Base-by-base conservation (phyloP, 2,329 filamentous ascomycete species). In the Trichoderma hamatum region DNA sequence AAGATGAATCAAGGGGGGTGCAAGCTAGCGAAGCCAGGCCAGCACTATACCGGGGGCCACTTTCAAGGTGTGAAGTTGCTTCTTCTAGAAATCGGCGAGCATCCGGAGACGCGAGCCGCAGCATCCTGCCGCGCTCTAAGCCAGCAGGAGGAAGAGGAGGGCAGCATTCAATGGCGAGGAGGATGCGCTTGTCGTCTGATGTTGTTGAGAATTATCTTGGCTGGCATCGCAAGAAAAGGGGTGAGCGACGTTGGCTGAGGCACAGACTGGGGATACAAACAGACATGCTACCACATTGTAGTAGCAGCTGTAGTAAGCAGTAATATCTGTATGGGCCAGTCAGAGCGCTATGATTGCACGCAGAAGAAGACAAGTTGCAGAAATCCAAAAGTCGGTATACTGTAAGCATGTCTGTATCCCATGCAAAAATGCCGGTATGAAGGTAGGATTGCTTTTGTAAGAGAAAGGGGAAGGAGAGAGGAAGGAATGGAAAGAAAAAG, bases 31-130 rank as follows among this genome's bases (percentile, higher is more conserved):
- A 67, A 46, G 21, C 63, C 54, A 67, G 65, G 21, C 63, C 54
- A 58, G 63, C 39, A 59, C 46, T 54, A 36, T 39, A 58, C 63
- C 51, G 62, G 62, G 62, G 30, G 54, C 36, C 36, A 24, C 36
- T 34, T 49, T 26, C 52, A 66, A 58, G 54, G 54, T 58, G 52
- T 65, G 62, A 14, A 16, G 16, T 55, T 32, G 62, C 21, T 63
- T 64, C 26, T 72, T 71, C 71, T 70, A 70, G 70, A 72, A 70
- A 60, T 68, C 43, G 55, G 62, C 64, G 56, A 65, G 51, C 36
- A 14, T 7, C 36, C 51, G 26, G 52, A 58, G 26, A 26, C 46
- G 10, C 5, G 46, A 49, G 46, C 46, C n/a, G 46, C 46, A 49
- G 46, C 46, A 68, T 61, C 58, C 58, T 55, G 58, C 56, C 43